Percentiles rank a stretch among this genome's conserved stretches.
These are phyloP conservation scores for Vitis rotundifolia DNA, from an alignment of 164 flowering plant species.

Conservation along the genomic window DNA sequence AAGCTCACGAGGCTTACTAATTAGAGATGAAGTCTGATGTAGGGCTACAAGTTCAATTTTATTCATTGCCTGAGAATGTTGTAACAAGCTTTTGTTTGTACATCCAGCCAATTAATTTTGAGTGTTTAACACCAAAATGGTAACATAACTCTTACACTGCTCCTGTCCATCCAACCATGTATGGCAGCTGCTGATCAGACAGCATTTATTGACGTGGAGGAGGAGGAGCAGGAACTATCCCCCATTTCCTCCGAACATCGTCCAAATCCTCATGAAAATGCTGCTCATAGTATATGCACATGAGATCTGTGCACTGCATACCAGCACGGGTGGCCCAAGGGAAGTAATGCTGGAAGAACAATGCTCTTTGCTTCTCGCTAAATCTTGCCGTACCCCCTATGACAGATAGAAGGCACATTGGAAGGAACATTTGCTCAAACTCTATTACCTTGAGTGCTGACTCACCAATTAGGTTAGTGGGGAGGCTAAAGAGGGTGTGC, in stretches of 20 bases:
- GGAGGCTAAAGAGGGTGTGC: slow-evolving; percentile 90
- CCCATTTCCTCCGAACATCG: slow-evolving; percentile 70
- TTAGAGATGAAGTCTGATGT: too few relatives aligned
- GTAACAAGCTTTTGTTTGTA: too few relatives aligned
- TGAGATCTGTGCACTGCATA: slow-evolving; percentile 65
- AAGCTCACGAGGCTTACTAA: too few relatives aligned
- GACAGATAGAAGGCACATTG: slow-evolving; percentile 86
- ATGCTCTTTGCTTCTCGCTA: slow-evolving; percentile 62
- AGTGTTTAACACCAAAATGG: too few relatives aligned
- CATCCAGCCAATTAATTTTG: too few relatives aligned
- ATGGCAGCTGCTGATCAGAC: too few relatives aligned
- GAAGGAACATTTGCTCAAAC: slow-evolving; percentile 94
- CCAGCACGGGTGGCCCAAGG: slow-evolving; percentile 92
- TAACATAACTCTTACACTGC: background rate
- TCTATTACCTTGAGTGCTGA: slow-evolving; percentile 93
- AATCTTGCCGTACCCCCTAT: slow-evolving; percentile 83
- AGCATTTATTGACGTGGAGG: slow-evolving; percentile 17
- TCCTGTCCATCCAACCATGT: background rate
- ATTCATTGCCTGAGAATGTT: too few relatives aligned
- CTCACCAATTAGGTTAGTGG: slow-evolving; percentile 92
- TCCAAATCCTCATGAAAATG: slow-evolving; percentile 89
- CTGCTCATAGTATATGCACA: slow-evolving; percentile 82
- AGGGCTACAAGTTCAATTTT: too few relatives aligned
- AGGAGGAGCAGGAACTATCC: slow-evolving; percentile 72
- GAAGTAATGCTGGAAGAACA: slow-evolving; percentile 76